phyloP scores from a whole-genome alignment of 192 early-diverging fungal species.

The Coemansia sp. region DNA sequence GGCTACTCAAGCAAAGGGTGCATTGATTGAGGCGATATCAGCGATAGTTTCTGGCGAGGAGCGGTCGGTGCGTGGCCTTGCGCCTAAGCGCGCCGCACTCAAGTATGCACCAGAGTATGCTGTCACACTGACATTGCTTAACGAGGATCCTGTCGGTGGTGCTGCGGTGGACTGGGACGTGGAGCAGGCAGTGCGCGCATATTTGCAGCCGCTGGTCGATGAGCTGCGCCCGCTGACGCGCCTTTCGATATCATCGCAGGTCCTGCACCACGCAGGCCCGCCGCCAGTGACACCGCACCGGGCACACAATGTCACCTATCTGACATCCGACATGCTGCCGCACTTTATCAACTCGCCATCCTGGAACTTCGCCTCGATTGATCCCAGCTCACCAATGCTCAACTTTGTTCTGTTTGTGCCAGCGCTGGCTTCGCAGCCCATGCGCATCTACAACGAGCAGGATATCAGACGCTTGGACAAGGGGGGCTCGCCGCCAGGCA shows the following conservation, averaged over 20 bases:
- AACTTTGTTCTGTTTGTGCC: slow-evolving; percentile 93
- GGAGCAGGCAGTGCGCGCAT: slow-evolving; percentile 59
- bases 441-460: slow-evolving; percentile 56
- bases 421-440: slow-evolving; percentile 57
- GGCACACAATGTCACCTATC: slow-evolving; percentile 29
- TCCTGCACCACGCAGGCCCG: slow-evolving; percentile 75
- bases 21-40: slow-evolving; percentile 1
- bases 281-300: slow-evolving; percentile 64
- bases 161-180: slow-evolving; percentile 78
- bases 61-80: slow-evolving; percentile 6
- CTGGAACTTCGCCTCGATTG: slow-evolving; percentile 91
- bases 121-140: slow-evolving; percentile 81
- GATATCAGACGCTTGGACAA: not conserved
- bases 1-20: not conserved
- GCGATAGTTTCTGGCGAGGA: slow-evolving; percentile 28
- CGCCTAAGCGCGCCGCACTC: slow-evolving; percentile 57
- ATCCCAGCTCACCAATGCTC: slow-evolving; percentile 73
- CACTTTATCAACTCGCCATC: slow-evolving; percentile 94
- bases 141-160: slow-evolving; percentile 67
- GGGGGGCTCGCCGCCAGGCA: not conserved
- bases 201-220: slow-evolving; percentile 71
- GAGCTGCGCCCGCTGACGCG: slow-evolving; percentile 63
- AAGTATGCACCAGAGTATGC: slow-evolving; percentile 86
- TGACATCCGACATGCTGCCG: slow-evolving; percentile 70
- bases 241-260: slow-evolving; percentile 77